phyloP scores from a whole-genome alignment of 1,284 basidiomycete genomes.

The Tylopilus sp. region DNA sequence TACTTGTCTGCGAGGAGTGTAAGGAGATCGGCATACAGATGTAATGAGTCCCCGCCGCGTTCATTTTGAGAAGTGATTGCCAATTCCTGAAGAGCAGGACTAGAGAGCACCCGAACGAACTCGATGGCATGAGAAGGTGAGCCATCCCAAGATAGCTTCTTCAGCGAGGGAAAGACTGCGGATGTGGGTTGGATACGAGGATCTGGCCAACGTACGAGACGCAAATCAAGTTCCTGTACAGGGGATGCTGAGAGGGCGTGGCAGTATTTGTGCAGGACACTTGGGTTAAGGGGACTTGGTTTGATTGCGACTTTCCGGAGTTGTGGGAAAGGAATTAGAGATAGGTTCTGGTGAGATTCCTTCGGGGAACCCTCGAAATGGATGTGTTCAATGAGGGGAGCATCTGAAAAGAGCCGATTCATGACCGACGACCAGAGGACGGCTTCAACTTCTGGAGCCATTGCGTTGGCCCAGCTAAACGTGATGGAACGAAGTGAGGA shows the following conservation, averaged over 20 bases:
- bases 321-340: constrained; percentile 34
- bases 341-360: constrained; percentile 25
- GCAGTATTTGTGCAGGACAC: constrained; percentile 41
- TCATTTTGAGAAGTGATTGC: constrained; percentile 30
- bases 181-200: constrained; percentile 27
- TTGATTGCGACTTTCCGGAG: constrained; percentile 38
- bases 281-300: constrained; percentile 34
- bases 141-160: constrained; percentile 33
- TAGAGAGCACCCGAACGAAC: constrained; percentile 36
- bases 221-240: constrained; percentile 36
- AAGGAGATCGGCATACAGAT: constrained; percentile 29
- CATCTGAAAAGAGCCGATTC: constrained; percentile 29
- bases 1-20: constrained; percentile 36
- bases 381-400: constrained; percentile 33
- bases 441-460: constrained; percentile 25
- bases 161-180: constrained; percentile 37
- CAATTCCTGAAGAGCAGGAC: constrained; percentile 31
- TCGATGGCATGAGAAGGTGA: constrained; percentile 33
- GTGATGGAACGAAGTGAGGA: constrained; percentile 35
- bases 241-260: constrained; percentile 33
- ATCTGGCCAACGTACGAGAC: constrained; percentile 38
- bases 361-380: constrained; percentile 41
- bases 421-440: constrained; percentile 36
- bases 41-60: constrained; percentile 17
- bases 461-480: constrained; percentile 34